phyloP scores from a whole-genome alignment of 345 rosid species.

The Citrus cavaleriei region DNA sequence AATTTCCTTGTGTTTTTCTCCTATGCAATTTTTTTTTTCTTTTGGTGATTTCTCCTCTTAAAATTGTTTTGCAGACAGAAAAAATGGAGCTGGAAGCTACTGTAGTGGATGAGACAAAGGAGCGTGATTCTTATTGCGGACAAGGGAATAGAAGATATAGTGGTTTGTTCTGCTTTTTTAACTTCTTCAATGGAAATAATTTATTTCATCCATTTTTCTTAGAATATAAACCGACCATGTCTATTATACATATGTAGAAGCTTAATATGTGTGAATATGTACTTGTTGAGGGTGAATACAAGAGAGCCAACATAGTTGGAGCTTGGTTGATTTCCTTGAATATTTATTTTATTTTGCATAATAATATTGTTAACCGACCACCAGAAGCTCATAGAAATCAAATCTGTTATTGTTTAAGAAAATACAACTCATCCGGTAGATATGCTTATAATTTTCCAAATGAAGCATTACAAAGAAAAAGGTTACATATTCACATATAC shows the following conservation, averaged over 20 bases:
- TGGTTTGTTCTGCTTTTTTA: constrained; percentile 55
- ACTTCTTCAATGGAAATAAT: constrained; percentile 4
- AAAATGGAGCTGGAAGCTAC: constrained; percentile 97
- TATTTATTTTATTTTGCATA: background rate
- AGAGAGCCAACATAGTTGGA: background rate
- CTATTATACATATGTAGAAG: background rate
- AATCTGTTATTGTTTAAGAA: background rate
- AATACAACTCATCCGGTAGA: background rate
- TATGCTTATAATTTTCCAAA: background rate
- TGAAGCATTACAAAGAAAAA: background rate
- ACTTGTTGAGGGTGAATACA: background rate
- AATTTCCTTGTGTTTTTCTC: background rate
- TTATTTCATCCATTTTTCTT: background rate
- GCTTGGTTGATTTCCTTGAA: background rate
- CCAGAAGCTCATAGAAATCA: background rate
- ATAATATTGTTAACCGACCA: background rate
- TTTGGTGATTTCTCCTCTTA: background rate
- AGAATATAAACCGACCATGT: too few relatives aligned
- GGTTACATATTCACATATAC: background rate
- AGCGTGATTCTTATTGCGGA: constrained; percentile 81
- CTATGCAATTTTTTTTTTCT: background rate
- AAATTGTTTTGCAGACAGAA: constrained; percentile 64
- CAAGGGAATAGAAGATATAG: constrained; percentile 84
- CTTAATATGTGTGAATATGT: background rate
- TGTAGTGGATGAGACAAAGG: constrained; percentile 97